Percentiles rank a stretch among this genome's conserved stretches.
These are phyloP conservation scores for Carex arenaria DNA, from an alignment of 202 grass and related monocot species.

Conservation along the genomic window DNA sequence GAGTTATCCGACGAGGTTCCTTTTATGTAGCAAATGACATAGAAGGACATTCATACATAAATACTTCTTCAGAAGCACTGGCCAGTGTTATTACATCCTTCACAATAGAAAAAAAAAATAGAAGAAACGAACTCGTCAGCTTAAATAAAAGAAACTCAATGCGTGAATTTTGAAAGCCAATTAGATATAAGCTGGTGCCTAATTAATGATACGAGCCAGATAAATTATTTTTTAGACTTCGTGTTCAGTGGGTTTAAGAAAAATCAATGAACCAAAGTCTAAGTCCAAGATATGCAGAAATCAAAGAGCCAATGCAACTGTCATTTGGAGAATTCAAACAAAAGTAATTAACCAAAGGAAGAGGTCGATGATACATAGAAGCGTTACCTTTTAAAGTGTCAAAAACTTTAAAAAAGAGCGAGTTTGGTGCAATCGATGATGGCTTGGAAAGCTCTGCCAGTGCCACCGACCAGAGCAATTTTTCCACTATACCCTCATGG, in stretches of 20 bases:
- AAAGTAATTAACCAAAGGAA: neutral
- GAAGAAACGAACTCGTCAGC: neutral
- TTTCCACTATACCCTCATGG: neutral
- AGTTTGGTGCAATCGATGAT: slow-evolving; percentile 15
- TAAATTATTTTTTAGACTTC: neutral
- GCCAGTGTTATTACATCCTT: neutral
- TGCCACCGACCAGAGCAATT: neutral
- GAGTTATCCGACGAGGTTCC: neutral
- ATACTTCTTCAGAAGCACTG: neutral
- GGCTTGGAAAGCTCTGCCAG: neutral
- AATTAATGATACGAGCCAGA: neutral
- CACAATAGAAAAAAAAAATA: too few relatives aligned
- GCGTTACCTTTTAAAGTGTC: neutral
- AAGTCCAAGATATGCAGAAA: neutral
- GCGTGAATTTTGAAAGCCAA: neutral
- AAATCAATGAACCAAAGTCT: neutral
- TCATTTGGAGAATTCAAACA: neutral
- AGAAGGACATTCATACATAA: neutral
- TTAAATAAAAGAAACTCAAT: neutral
- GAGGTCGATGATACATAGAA: neutral
- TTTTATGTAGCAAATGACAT: neutral
- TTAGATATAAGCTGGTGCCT: neutral
- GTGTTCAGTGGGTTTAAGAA: neutral
- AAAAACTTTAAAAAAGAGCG: neutral
- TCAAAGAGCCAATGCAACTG: neutral